Evolutionary conservation across 2,329 filamentous ascomycete genomes (phyloP), one percentile per base, ranked within the genome.

Genomic region (Colletotrichum echinochloae): DNA sequence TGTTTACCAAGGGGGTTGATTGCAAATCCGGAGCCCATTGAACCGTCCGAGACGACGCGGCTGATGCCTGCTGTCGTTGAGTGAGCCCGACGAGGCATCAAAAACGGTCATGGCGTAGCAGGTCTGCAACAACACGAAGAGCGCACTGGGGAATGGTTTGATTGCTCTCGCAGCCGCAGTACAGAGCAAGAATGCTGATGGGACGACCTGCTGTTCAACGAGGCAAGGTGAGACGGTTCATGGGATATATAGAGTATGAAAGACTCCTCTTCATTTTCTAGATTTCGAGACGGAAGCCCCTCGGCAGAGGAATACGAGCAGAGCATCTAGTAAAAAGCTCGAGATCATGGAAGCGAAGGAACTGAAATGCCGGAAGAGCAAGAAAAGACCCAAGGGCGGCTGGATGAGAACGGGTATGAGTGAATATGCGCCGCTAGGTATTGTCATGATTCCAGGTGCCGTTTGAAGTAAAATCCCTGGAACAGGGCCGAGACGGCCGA

Each of bases 301-400:
- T 20, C 23, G 30, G 33, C 51, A 23, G 18, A 35, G n/a, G 33
- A 30, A 33, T n/a, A 35, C 57, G 57, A 35, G 6, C 30, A 46
- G 26, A 7, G 30, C 57, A 48, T 60, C 8, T 12, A 49, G 57
- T 16, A 26, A n/a, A n/a, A 16, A 35, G 14, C 20, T 23, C 20
- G 51, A 33, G 30, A 55, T 23, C 30, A 55, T 55, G 51, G n/a
- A 55, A 35, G 51, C 51, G 23, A 55, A 46, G 30, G 44, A 46
- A 60, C 28, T 33, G 16, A 35, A 49, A 26, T n/a, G 28, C 18
- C 4, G 20, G 18, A 23, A 35, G 11, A 8, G 20, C 30, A 33
- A 23, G 5, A 30, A 54, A 54, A 23, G 12, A 7, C 11, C 18
- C n/a, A 3, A 35, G 30, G 33, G 5, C 51, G n/a, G 20, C 30